These are phyloP conservation scores for Datisca glomerata DNA, from an alignment of 306 rosid genomes.

Conservation along the genomic window DNA sequence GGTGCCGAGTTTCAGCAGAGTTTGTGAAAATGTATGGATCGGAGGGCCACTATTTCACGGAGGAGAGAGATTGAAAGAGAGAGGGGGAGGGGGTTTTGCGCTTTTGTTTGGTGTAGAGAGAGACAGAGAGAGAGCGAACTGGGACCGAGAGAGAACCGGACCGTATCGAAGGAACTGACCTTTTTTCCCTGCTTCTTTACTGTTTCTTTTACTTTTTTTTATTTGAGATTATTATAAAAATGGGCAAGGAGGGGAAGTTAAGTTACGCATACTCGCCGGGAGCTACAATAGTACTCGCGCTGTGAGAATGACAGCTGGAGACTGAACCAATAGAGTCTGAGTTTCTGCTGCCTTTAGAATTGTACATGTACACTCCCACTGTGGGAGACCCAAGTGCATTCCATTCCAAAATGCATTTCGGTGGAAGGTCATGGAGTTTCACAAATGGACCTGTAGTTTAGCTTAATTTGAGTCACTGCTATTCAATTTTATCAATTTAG, in stretches of 20 bases:
- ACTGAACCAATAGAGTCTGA: too few relatives aligned
- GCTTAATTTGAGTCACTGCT: too few relatives aligned
- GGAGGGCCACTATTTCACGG: conserved; percentile 40
- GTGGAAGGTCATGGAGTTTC: too few relatives aligned
- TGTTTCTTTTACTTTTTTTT: not conserved
- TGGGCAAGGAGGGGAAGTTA: not conserved
- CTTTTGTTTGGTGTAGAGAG: conserved; percentile 11
- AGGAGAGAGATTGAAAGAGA: too few relatives aligned
- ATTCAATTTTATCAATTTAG: too few relatives aligned
- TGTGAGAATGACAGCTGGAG: not conserved
- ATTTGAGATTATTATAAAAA: not conserved
- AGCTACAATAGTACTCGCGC: not conserved
- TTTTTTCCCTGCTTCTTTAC: not conserved
- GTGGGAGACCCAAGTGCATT: too few relatives aligned
- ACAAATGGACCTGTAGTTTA: too few relatives aligned
- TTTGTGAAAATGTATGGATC: conserved; percentile 27
- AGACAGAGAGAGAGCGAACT: conserved; percentile 24
- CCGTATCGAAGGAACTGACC: conserved; percentile 36
- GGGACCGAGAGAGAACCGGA: conserved; percentile 35
- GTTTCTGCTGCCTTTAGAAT: too few relatives aligned
- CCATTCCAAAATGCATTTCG: too few relatives aligned
- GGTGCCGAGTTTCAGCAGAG: conserved; percentile 11
- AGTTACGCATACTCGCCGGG: not conserved
- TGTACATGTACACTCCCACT: too few relatives aligned
- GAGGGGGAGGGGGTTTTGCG: conserved; percentile 11